These are phyloP conservation scores for Rostrohypoxylon terebratum DNA, from an alignment of 495 filamentous ascomycete genomes.

Conservation along the genomic window DNA sequence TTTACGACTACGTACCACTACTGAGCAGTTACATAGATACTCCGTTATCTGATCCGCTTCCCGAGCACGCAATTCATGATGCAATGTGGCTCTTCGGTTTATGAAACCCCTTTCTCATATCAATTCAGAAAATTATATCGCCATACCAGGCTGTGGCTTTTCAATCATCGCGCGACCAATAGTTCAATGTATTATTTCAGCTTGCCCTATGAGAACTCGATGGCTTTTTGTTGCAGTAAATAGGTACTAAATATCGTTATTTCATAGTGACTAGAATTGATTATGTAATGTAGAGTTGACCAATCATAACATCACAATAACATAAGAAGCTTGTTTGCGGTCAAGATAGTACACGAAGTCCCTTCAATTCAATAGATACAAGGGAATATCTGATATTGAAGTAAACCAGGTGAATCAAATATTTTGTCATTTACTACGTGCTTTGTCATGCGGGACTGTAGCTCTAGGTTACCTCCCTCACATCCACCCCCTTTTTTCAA, in stretches of 20 bases:
- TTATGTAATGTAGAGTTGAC: too few species aligned
- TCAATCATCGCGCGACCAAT: not conserved
- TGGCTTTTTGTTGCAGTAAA: not conserved
- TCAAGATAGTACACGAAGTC: too few species aligned
- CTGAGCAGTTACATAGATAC: not conserved
- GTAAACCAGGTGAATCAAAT: too few species aligned
- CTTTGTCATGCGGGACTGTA: too few species aligned
- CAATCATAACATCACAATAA: not conserved
- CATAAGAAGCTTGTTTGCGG: too few species aligned
- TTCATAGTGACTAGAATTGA: too few species aligned
- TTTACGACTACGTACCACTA: too few species aligned
- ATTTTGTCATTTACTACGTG: too few species aligned
- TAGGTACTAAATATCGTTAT: not conserved
- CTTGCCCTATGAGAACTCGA: not conserved
- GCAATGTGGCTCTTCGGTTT: slow-evolving; percentile 9
- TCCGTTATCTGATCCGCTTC: not conserved
- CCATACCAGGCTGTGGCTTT: slow-evolving; percentile 4
- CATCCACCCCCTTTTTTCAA: too few species aligned
- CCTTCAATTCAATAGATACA: too few species aligned
- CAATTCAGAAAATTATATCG: not conserved
- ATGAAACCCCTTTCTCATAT: not conserved
- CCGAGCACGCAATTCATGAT: slow-evolving; percentile 22
- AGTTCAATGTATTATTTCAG: not conserved
- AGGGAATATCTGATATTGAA: too few species aligned
- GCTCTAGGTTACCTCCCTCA: too few species aligned